Evolutionary conservation across 75 land plant genomes (phyloP).

Genomic region (Chamaecyparis obtusa): DNA sequence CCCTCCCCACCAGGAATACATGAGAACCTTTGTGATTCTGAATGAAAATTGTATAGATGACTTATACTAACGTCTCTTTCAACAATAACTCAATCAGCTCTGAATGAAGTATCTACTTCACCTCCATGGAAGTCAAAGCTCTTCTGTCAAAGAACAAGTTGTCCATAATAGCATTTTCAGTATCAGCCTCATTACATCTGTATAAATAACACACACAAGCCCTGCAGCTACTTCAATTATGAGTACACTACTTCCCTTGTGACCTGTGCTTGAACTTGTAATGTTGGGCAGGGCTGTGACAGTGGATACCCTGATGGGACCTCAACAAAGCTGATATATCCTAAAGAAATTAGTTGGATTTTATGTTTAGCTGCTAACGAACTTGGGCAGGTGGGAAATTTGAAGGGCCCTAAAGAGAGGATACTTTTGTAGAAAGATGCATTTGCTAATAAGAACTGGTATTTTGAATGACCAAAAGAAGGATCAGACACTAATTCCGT

Average conservation of each 20-base stretch:
- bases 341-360: slow-evolving; percentile 24
- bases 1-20: slow-evolving; percentile 30
- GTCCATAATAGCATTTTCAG: slow-evolving; percentile 40
- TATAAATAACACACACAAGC: slow-evolving; percentile 23
- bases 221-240: slow-evolving; percentile 11
- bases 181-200: slow-evolving; percentile 26
- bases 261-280: slow-evolving; percentile 29
- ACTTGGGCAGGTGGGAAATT: too few relatives aligned
- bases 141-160: slow-evolving; percentile 27
- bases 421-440: too few relatives aligned
- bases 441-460: too few relatives aligned
- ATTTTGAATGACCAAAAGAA: too few relatives aligned
- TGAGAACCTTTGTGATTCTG: slow-evolving; percentile 32
- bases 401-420: too few relatives aligned
- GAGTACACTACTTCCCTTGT: too few relatives aligned
- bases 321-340: slow-evolving; percentile 31
- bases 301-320: slow-evolving; percentile 38
- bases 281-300: slow-evolving; percentile 25
- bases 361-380: slow-evolving; percentile 5
- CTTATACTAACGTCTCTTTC: slow-evolving; percentile 30
- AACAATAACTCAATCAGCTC: slow-evolving; percentile 15
- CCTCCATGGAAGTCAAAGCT: slow-evolving; percentile 21
- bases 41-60: slow-evolving; percentile 37
- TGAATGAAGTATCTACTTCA: slow-evolving; percentile 17
- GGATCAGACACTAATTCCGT: too few relatives aligned